Percentiles rank a stretch among this genome's conserved stretches.
Conservation (phyloP, 805 yeast species). For the Spathaspora hagerdaliae region DNA sequence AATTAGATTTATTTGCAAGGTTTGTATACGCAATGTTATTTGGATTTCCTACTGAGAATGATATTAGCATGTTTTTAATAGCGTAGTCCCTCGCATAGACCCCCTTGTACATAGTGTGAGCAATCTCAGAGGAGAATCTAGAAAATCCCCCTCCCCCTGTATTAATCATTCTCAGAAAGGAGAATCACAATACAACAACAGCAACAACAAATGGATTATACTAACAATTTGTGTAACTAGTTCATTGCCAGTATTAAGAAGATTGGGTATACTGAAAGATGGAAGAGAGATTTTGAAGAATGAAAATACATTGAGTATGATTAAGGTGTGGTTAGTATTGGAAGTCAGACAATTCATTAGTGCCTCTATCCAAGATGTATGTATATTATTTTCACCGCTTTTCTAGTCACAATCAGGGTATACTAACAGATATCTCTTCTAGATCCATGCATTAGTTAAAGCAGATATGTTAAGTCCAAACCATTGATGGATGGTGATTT, state of each 20-base stretch:
- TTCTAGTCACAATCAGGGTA: not conserved
- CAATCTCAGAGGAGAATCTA: not conserved
- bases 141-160: too few relatives aligned
- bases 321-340: slow-evolving; percentile 85
- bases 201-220: slow-evolving; percentile 3
- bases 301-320: slow-evolving; percentile 69
- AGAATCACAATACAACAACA: not conserved
- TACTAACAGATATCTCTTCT: slow-evolving; percentile 15
- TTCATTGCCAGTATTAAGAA: slow-evolving; percentile 80
- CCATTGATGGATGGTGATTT: slow-evolving; percentile 7
- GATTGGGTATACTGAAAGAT: slow-evolving; percentile 67
- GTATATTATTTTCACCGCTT: slow-evolving; percentile 20
- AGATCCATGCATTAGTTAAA: slow-evolving; percentile 41
- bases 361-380: slow-evolving; percentile 76
- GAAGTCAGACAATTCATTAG: slow-evolving; percentile 84
- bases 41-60: slow-evolving; percentile 39
- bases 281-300: slow-evolving; percentile 53
- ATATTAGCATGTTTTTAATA: slow-evolving; percentile 6
- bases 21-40: slow-evolving; percentile 55
- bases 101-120: not conserved
- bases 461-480: slow-evolving; percentile 46
- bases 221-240: slow-evolving; percentile 34
- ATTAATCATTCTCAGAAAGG: not conserved
- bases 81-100: not conserved
- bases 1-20: slow-evolving; percentile 93